Evolutionary conservation across 495 filamentous ascomycete genomes (phyloP), one percentile per base, ranked within the genome.

Genomic region (Hypoxylon intermedium): DNA sequence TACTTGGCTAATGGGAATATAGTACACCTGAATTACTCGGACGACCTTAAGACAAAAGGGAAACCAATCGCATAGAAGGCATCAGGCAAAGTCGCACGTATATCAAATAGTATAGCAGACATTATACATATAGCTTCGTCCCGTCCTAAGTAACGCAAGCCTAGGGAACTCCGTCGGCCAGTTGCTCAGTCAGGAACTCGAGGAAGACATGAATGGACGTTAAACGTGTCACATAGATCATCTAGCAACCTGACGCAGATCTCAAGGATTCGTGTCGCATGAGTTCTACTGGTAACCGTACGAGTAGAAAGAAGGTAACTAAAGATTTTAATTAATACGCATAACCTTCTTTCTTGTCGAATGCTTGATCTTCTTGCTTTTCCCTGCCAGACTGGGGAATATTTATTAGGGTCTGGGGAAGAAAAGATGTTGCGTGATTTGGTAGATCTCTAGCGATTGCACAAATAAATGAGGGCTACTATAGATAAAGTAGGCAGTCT

Each of bases 241-340:
- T 45, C 55, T 56, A 45, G 46, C 47, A 65, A 46, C 45, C 62
- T 56, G 19, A 55, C 21, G 62, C 28, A 65, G 62, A 65, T 65
- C 62, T 60, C 18, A 45, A 56, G 26, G 49, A 41, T 42, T 40
- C 33, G 47, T 46, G 62, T 65, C 46, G 40, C 45, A 55, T 55
- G 15, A 53, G n/a, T 41, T 26, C 37, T 37, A 42, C 57, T 46
- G 46, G 41, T 33, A 34, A 47, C 51, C 50, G 30, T 43, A 46
- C 19, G 49, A 23, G 36, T 37, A 49, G 18, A 38, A 52, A 46
- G 37, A 47, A 24, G 61, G 61, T 54, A 59, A 43, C 15, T 33
- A 34, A 58, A 43, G 33, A 45, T 46, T 47, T 41, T 15, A 43
- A 58, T 53, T 34, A 36, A 58, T 43, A 20, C 28, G 49, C 5